Evolutionary conservation across 495 filamentous ascomycete species (phyloP), one percentile per base, ranked within the genome.

Genomic region (Aspergillus cavernicola): DNA sequence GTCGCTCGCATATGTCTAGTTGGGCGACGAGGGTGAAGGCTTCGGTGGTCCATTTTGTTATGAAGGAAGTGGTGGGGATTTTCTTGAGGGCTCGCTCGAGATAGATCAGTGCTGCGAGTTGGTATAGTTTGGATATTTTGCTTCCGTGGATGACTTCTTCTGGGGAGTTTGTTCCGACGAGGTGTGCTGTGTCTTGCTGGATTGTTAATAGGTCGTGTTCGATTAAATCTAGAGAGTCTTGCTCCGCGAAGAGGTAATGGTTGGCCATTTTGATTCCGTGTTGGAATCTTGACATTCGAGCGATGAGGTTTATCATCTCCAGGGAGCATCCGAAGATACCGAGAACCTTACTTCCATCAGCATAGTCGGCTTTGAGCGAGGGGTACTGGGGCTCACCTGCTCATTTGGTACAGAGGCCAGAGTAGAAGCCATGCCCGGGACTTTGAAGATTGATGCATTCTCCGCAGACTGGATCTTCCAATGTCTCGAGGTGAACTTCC

Each of bases 41-140:
- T n/a, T 45, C 31, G 18, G 7, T 16, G 6, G 48, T 47, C 32
- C 32, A 35, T 10, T 15, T 35, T 4, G 9, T 4, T 3, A 35
- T 13, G 5, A 6, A 10, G 32, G 32, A 35, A 13, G 32, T 15
- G 3, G 9, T 5, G 32, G 11, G 52, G 4, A 40, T 41, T 39
- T 20, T 4, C 9, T 28, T 28, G 4, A 28, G 24, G 9, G 24
- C 24, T 28, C 45, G 54, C 29, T 52, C 39, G 20, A 46, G 35
- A 13, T 51, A 57, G 18, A 57, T 51, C n/a, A 57, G 24, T 13
- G 16, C 47, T 29, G 54, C 47, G 4, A 57, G 40, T 37, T 23
- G 54, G 32, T 57, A 57, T 0, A 57, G 40, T 31, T 35, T 15
- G 32, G 32, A 4, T 3, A 13, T 35, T 35, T 7, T 35, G 6